Base-by-base conservation (phyloP, 192 early-diverging fungal species). In the Funneliformis geosporum region DNA sequence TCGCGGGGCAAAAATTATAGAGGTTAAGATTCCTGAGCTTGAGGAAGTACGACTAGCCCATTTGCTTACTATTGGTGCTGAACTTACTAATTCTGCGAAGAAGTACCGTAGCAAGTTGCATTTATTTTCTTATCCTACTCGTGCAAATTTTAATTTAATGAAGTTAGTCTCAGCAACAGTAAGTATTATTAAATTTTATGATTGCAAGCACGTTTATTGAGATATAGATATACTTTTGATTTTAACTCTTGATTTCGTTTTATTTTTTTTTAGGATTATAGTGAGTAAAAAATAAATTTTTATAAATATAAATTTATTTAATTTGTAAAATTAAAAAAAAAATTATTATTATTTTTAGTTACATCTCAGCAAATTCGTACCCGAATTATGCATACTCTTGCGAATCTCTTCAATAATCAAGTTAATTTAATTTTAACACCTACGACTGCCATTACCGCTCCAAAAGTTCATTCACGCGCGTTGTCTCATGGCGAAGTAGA, bases 351-450 rank as follows among this genome's bases (percentile, higher is more conserved):
- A 55, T 55, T 18, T 40, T 90, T 89, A 76, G 70, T 90, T 28
- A 70, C 79, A 12, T 86, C 91, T 0, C 86, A 87, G 73, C 87
- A 88, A 27, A 68, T 90, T 9, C 83, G 87, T 8, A 91, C 90
- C 0, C 81, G 83, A 10, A 87, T 82, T 23, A 94, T 93, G 83
- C 83, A 85, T 14, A 76, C 85, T 61, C 60, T 93, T 5, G 68
- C 81, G 12, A 50, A 80, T 0, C 38, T 92, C 2, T 94, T 92
- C 76, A 73, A 82, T 33, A 74, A 82, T 8, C 61, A 83, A 2
- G 85, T 93, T 16, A 89, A 94, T 79, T 76, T 92, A 40, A 90
- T 94, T 40, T 83, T 90, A 11, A 90, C 90, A 1, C 93, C 93
- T 0, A 78, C 91, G 0, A 88, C 87, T 27, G 90, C 83, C 8